Base-by-base conservation (phyloP, 768 basidiomycete species). In the Termitomyces sp. region DNA sequence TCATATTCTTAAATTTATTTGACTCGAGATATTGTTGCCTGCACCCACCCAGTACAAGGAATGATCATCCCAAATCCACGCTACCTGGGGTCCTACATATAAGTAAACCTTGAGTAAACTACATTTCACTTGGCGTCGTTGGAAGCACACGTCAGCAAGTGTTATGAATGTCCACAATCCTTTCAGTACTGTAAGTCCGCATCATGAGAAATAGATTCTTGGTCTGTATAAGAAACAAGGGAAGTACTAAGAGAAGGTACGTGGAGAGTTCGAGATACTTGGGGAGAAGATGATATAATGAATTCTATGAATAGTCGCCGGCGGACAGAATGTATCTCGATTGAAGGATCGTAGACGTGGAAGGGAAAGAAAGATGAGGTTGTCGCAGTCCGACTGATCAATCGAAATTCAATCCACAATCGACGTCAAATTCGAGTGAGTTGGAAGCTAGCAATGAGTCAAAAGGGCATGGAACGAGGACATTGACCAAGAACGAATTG, bases 391-490 rank as follows among this genome's bases (percentile, higher is more conserved):
- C 56, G 10, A 37, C 14, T 34, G 37, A 34, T 20, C 25, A 45
- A 47, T 47, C 36, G 20, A 51, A 32, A 51, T 37, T 15, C 38
- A 42, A 42, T 29, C 31, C 31, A 43, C 3, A 37, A 25, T 52
- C 51, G 52, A 48, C 25, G 51, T 57, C 56, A 46, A 32, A 37
- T 56, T 42, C 20, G 45, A 51, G 31, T 38, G 29, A 36, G 32
- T 52, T 32, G 43, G 25, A 36, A 51, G 7, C 60, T 61, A 64
- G 37, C 12, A 31, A 43, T 9, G 37, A 48, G 42, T 43, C 34
- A 38, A 43, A 38, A 47, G 45, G 64, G 56, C 49, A 49, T 61
- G 56, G 56, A 61, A 59, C 48, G 59, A 47, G 45, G 37, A 15
- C 48, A 17, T 49, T 54, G 58, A 62, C 64, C 60, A 37, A 42